Conservation (phyloP, 2,329 filamentous ascomycete genomes). For the Beauveria rudraprayagi region DNA sequence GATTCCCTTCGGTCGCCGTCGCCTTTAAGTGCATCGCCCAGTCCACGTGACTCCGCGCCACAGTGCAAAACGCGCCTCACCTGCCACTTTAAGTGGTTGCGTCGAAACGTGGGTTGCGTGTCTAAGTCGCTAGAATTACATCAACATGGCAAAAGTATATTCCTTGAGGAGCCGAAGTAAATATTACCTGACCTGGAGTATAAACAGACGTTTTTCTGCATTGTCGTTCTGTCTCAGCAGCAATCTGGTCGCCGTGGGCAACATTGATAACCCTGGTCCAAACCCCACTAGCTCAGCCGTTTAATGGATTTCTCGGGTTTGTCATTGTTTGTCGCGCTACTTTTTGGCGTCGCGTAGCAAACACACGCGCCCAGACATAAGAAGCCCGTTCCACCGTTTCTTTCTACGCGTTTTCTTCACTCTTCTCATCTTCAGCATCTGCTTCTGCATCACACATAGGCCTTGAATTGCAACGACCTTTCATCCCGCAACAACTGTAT, state of each 20-base stretch:
- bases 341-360: constrained; percentile 17
- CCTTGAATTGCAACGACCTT: constrained; percentile 1
- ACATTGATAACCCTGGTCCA: not conserved
- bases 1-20: constrained; percentile 10
- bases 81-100: constrained; percentile 12
- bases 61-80: not conserved
- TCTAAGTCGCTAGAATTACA: not conserved
- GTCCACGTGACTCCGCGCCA: constrained; percentile 19
- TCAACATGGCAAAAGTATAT: not conserved
- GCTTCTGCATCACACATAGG: constrained; percentile 7
- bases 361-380: constrained; percentile 24
- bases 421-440: constrained; percentile 16
- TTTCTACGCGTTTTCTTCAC: constrained; percentile 16
- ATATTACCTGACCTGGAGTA: not conserved
- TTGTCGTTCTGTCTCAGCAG: not conserved
- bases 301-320: constrained; percentile 19
- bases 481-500: constrained; percentile 16
- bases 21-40: constrained; percentile 9
- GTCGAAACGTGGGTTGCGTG: not conserved
- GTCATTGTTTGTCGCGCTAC: constrained; percentile 21
- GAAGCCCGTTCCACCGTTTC: constrained; percentile 23
- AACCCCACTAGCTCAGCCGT: constrained; percentile 1
- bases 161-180: not conserved
- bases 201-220: not conserved
- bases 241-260: not conserved